Conservation (phyloP, 192 early-diverging fungal genomes). For the Entomortierella parvispora region DNA sequence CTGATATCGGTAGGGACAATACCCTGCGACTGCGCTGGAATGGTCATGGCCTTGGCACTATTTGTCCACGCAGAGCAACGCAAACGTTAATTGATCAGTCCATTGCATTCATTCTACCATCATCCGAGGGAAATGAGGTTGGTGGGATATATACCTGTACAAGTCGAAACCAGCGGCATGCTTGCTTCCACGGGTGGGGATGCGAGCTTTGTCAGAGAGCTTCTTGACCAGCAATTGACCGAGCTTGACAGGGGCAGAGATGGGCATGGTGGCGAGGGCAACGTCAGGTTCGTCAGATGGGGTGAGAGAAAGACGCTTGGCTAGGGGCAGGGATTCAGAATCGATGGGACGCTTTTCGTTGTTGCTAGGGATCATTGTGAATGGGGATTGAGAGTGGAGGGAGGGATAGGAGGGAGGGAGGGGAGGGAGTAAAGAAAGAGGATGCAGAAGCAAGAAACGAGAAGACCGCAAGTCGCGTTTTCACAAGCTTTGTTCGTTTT, state of each 20-base stretch:
- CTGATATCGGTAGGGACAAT: conserved; percentile 89
- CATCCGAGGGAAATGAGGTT: neutral
- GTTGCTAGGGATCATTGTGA: conserved; percentile 25
- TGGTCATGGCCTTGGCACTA: conserved; percentile 66
- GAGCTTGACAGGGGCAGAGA: conserved; percentile 11
- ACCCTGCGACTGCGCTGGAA: conserved; percentile 81
- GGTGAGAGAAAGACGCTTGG: neutral
- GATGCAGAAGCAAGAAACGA: neutral
- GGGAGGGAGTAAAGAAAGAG: neutral
- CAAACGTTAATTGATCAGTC: neutral
- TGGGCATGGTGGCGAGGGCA: neutral
- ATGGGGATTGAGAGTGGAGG: neutral
- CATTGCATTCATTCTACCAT: no score
- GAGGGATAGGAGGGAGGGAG: neutral
- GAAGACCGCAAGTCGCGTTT: no score
- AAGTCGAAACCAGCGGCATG: conserved; percentile 96
- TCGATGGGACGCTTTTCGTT: conserved; percentile 24
- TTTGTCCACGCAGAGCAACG: neutral
- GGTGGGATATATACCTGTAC: conserved; percentile 64
- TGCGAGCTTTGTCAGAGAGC: conserved; percentile 72
- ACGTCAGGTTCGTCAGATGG: no score
- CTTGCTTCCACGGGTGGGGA: conserved; percentile 85
- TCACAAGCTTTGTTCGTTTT: no score
- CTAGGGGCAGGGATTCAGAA: neutral
- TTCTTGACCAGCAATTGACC: conserved; percentile 73